A percentile compares a stretch with the other conserved stretches of the same genome.
These are phyloP conservation scores for Solanum medicagineum DNA, from an alignment of 257 asterid genomes.

Conservation along the genomic window DNA sequence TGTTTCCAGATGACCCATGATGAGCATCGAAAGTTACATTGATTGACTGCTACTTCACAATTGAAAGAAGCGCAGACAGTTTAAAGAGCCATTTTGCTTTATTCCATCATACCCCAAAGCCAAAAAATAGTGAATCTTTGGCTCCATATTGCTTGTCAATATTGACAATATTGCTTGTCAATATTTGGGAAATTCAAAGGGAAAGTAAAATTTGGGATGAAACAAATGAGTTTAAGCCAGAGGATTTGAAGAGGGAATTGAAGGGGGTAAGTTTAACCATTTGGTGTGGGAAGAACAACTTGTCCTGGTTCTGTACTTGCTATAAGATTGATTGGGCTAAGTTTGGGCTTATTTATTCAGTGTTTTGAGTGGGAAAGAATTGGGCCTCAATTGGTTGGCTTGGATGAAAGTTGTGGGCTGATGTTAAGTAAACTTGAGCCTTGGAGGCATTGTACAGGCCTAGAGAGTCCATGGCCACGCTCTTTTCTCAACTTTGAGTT, in stretches of 20 bases:
- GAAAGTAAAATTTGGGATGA: slow-evolving; percentile 14
- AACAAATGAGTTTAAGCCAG: slow-evolving; percentile 13
- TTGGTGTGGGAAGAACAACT: slow-evolving; percentile 40
- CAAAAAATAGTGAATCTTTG: too few species aligned
- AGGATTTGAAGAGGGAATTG: slow-evolving; percentile 7
- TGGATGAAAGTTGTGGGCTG: slow-evolving; percentile 15
- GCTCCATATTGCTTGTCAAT: too few species aligned
- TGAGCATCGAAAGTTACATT: too few species aligned
- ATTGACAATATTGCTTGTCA: slow-evolving; percentile 24
- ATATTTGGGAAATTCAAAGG: slow-evolving; percentile 25
- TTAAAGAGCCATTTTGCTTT: too few species aligned
- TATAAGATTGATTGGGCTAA: slow-evolving; percentile 24
- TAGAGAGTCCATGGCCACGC: slow-evolving; percentile 6
- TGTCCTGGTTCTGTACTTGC: slow-evolving; percentile 35
- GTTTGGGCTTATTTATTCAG: slow-evolving; percentile 26
- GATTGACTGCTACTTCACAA: too few species aligned
- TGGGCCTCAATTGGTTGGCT: slow-evolving; percentile 9
- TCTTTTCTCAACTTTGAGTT: not conserved
- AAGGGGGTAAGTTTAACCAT: slow-evolving; percentile 6
- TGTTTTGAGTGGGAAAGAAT: slow-evolving; percentile 43
- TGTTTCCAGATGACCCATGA: too few species aligned
- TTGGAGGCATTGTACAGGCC: slow-evolving; percentile 27
- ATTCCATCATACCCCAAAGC: too few species aligned
- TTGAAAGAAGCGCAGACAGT: too few species aligned
- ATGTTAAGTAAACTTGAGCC: slow-evolving; percentile 22